Conservation (phyloP, 2,329 filamentous ascomycete genomes). For the Bipolaris cookei region DNA sequence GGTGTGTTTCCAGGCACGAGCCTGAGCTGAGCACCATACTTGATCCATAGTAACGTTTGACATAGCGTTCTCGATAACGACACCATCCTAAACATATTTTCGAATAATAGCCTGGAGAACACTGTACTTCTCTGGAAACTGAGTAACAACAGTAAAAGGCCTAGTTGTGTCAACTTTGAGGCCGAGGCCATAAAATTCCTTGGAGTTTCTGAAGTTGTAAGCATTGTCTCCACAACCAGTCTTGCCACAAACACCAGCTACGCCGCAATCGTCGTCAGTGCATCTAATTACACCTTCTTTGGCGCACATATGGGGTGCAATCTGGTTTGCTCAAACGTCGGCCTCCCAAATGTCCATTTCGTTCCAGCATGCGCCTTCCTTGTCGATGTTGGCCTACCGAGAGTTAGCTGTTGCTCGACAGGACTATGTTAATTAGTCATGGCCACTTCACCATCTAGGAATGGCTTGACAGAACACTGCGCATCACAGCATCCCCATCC, state of each 20-base stretch:
- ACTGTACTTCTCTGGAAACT: conserved; percentile 67
- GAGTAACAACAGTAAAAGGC: conserved; percentile 70
- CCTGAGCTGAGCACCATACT: conserved; percentile 36
- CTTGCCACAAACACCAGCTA: conserved; percentile 45
- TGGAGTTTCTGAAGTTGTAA: conserved; percentile 32
- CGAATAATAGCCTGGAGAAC: conserved; percentile 66
- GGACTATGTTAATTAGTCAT: background rate
- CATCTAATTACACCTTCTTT: conserved; percentile 52
- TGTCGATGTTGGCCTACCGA: conserved; percentile 51
- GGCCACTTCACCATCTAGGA: conserved; percentile 47
- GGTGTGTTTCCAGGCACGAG: conserved; percentile 34
- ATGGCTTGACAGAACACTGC: conserved; percentile 54
- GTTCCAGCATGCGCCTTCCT: conserved; percentile 59
- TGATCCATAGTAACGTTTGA: conserved; percentile 41
- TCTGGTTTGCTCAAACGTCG: conserved; percentile 55
- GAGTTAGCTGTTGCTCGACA: conserved; percentile 45
- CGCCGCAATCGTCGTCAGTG: conserved; percentile 50
- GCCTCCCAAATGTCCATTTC: conserved; percentile 65
- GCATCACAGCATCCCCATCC: conserved; percentile 64
- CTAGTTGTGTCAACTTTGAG: conserved; percentile 63
- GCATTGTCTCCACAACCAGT: conserved; percentile 46
- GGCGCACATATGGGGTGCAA: conserved; percentile 60
- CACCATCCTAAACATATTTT: conserved; percentile 69
- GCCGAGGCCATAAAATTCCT: conserved; percentile 37
- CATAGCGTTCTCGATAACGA: conserved; percentile 63